phyloP scores from a whole-genome alignment of 768 basidiomycete genomes.

The Suillus alpinus region DNA sequence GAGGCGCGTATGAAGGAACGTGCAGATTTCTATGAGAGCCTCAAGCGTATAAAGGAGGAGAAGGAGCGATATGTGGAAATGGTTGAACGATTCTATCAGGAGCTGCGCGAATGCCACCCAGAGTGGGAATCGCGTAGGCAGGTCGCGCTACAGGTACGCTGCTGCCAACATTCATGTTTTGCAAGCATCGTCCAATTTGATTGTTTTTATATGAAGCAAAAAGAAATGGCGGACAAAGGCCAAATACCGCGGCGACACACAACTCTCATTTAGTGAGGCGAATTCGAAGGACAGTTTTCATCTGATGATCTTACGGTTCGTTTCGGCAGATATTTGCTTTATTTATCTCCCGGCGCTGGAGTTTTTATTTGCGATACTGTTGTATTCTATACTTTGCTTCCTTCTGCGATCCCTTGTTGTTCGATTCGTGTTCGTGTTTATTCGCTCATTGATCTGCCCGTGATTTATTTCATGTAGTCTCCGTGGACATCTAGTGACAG shows the following conservation, averaged over 20 bases:
- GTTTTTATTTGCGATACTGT: conserved; percentile 22
- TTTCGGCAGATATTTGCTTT: conserved; percentile 11
- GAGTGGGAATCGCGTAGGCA: conserved; percentile 60
- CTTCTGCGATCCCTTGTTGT: not conserved
- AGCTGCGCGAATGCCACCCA: conserved; percentile 53
- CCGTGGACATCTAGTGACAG: not conserved
- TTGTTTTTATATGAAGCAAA: conserved; percentile 22
- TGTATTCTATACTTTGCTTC: conserved; percentile 20
- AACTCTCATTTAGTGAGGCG: conserved; percentile 2
- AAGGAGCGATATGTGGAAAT: conserved; percentile 38
- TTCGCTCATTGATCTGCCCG: not conserved
- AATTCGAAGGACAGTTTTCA: conserved; percentile 14
- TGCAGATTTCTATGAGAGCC: conserved; percentile 35
- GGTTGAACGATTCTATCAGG: conserved; percentile 53
- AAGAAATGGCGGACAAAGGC: conserved; percentile 25
- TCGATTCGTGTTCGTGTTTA: not conserved
- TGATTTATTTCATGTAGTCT: not conserved
- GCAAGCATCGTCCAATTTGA: conserved; percentile 7
- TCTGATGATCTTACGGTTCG: conserved; percentile 18
- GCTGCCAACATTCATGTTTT: not conserved
- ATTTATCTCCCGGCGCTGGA: conserved; percentile 28
- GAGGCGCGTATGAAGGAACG: conserved; percentile 48
- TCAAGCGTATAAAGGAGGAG: conserved; percentile 40
- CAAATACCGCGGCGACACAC: conserved; percentile 20
- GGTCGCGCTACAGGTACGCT: conserved; percentile 47